Evolutionary conservation across 2,329 filamentous ascomycete genomes (phyloP).

Genomic region (Triangularia verruculosa): DNA sequence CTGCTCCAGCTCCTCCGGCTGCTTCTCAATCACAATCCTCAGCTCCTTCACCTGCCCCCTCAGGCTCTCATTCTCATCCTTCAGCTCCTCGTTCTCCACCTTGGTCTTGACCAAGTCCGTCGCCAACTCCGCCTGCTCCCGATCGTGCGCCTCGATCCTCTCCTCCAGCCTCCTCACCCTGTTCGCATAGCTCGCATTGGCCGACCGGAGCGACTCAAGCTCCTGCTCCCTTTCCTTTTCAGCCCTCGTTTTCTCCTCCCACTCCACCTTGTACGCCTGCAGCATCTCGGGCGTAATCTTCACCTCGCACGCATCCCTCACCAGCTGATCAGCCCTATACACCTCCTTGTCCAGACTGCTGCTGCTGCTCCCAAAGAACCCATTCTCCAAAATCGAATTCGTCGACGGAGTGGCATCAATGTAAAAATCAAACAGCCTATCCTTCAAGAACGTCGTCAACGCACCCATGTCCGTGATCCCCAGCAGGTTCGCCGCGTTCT

Average conservation of each 20-base stretch:
- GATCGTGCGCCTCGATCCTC: slow-evolving; percentile 81
- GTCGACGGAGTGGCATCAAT: slow-evolving; percentile 91
- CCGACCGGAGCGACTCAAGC: slow-evolving; percentile 66
- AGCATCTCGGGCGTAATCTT: slow-evolving; percentile 81
- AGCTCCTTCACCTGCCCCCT: slow-evolving; percentile 83
- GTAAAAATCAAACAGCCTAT: slow-evolving; percentile 92
- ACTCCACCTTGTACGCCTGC: slow-evolving; percentile 77
- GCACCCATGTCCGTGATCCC: slow-evolving; percentile 87
- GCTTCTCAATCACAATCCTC: slow-evolving; percentile 80
- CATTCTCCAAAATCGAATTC: slow-evolving; percentile 90
- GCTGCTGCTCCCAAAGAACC: slow-evolving; percentile 92
- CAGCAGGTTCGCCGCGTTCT: slow-evolving; percentile 76
- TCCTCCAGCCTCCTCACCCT: slow-evolving; percentile 85
- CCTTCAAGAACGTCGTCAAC: slow-evolving; percentile 86
- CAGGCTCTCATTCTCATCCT: slow-evolving; percentile 85
- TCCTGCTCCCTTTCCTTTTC: slow-evolving; percentile 83
- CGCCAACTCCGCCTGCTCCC: slow-evolving; percentile 85
- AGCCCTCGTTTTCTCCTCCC: slow-evolving; percentile 83
- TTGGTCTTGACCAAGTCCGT: slow-evolving; percentile 90
- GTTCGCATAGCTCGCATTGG: slow-evolving; percentile 64
- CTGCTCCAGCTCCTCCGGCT: slow-evolving; percentile 83
- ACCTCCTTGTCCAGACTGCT: slow-evolving; percentile 91
- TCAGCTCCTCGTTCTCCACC: slow-evolving; percentile 86
- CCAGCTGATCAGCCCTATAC: slow-evolving; percentile 89
- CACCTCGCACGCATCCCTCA: slow-evolving; percentile 86